Evolutionary conservation across 139 green algal genomes (phyloP), one percentile per base, ranked within the genome.

Genomic region (Ettlia oleoabundans): DNA sequence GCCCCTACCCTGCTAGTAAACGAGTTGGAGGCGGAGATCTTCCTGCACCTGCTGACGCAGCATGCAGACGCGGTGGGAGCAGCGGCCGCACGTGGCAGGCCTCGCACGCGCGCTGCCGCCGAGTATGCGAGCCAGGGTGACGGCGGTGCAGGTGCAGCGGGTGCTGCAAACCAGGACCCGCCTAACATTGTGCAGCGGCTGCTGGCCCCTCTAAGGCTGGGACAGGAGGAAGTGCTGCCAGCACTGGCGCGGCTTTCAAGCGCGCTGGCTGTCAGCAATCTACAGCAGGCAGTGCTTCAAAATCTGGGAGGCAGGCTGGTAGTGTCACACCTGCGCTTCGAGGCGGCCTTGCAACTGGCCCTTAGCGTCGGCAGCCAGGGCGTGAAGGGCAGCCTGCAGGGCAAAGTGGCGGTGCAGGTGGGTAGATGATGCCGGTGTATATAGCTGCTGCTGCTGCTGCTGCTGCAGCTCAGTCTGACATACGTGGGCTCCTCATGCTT

Each of bases 21-120:
- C 67, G 94, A 98, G 78, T 83, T 98, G 40, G 95, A 98, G 73
- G 86, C 91, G 1, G 95, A 98, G 79, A 89, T 98, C 13, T 96
- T 97, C 79, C 81, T 98, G 77, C 88, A 95, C 82, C 51, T 97
- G 21, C 77, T 97, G 53, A 37, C 91, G 26, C 72, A 90, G 22
- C 85, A 93, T 52, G 35, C 51, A 1, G 75, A 83, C 3, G 75
- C 51, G 28, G 68, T 88, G 41, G 75, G 64, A 18, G 32, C 64
- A 18, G n/a, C 64, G 32, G 64, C 32, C 10, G 0, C 78, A 65
- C 81, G 79, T 26, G 78, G 65, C 3, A 15, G 30, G 28, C 52
- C 58, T 9, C 52, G 58, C 43, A 76, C 89, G 32, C 72, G 85
- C 33, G 83, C 82, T 2, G 86, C 85, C 19, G 72, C 43, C 21